Evolutionary conservation across 1,284 basidiomycete species (phyloP).

Genomic region (Bondarzewia mesenterica): DNA sequence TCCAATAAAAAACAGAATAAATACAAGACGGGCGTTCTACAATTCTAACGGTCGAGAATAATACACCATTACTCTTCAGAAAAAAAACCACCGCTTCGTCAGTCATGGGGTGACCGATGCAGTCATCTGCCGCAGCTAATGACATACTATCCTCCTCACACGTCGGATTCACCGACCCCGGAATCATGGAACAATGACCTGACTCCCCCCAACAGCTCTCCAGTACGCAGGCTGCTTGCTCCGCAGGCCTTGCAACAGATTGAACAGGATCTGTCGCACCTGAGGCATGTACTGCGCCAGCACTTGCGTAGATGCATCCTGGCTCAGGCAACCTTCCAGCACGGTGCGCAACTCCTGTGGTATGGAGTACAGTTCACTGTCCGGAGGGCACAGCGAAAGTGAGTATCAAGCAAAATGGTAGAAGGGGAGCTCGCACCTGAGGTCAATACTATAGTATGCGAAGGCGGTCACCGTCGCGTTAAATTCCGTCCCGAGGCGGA

Average conservation of each 20-base stretch:
- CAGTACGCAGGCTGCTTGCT: constrained; percentile 71
- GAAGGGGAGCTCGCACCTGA: constrained; percentile 48
- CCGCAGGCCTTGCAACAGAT: constrained; percentile 78
- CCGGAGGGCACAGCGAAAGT: constrained; percentile 4
- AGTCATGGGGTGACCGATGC: not conserved
- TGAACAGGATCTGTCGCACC: constrained; percentile 74
- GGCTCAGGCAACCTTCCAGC: constrained; percentile 82
- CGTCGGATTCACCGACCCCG: not conserved
- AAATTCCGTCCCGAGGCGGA: constrained; percentile 90
- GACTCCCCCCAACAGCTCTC: constrained; percentile 16
- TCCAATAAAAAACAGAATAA: not conserved
- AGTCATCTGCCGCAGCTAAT: not conserved
- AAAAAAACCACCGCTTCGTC: no score
- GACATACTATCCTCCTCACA: not conserved
- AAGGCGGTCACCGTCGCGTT: constrained; percentile 82
- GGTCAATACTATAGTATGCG: constrained; percentile 67
- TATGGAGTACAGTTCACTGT: constrained; percentile 77
- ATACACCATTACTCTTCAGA: not conserved
- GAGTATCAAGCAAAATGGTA: not conserved
- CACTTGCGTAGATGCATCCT: constrained; percentile 68
- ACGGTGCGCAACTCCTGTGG: constrained; percentile 75
- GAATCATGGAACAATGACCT: constrained; percentile 3
- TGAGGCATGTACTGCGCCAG: constrained; percentile 75
- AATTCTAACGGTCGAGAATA: not conserved
- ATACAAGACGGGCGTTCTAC: not conserved